Conservation (phyloP, 208 protist species). For the Crithidia sp. region DNA sequence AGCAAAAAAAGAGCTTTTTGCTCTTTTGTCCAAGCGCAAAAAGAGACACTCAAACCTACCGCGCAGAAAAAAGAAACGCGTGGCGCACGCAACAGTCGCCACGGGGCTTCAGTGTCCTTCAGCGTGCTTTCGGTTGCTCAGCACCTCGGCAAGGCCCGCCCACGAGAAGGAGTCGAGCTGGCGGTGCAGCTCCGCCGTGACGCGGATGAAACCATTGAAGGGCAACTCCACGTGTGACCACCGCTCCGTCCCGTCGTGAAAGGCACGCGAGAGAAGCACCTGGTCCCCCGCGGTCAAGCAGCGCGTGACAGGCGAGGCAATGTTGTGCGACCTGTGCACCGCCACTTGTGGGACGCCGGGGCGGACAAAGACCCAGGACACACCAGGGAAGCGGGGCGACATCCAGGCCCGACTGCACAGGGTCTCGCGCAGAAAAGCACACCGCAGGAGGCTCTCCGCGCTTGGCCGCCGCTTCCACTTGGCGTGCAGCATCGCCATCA, state of each 20-base stretch:
- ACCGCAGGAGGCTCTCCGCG: constrained; percentile 47
- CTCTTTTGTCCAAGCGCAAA: background rate
- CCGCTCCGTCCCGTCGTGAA: background rate
- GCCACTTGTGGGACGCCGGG: constrained; percentile 21
- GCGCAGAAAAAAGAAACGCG: too few species aligned
- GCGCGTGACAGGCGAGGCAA: constrained; percentile 22
- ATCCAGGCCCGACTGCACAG: constrained; percentile 53
- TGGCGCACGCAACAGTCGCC: background rate
- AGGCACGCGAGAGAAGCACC: constrained; percentile 22
- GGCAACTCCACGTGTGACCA: constrained; percentile 63
- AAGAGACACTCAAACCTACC: background rate
- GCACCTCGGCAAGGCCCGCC: background rate
- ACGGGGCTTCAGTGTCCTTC: background rate
- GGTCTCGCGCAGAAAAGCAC: constrained; percentile 36
- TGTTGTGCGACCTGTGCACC: constrained; percentile 35
- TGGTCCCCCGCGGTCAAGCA: constrained; percentile 45
- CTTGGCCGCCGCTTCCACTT: constrained; percentile 57
- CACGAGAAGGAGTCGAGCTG: constrained; percentile 3
- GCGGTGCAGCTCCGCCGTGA: background rate
- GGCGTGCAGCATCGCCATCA: constrained; percentile 64
- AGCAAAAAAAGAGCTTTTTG: background rate
- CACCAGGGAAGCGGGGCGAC: constrained; percentile 5
- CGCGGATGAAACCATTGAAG: constrained; percentile 31
- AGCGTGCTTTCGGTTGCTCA: background rate
- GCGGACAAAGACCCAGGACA: constrained; percentile 50